A percentile compares a stretch with the other conserved stretches of the same genome.
These are phyloP conservation scores for Hypholoma fasciculare DNA, from an alignment of 768 basidiomycete genomes.

Conservation along the genomic window DNA sequence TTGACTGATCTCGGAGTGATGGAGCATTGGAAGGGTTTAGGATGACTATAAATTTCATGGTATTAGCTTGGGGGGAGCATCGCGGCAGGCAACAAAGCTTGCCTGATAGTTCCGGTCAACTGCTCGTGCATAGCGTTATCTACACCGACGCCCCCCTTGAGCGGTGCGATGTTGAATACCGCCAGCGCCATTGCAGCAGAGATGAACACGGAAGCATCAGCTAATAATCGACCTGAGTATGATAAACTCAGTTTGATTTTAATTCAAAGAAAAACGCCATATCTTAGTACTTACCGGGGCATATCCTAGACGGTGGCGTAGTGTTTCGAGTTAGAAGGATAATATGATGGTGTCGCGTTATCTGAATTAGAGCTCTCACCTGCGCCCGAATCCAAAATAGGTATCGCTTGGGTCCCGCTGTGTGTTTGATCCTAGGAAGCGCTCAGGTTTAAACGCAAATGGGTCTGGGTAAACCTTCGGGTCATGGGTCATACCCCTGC, in stretches of 20 bases:
- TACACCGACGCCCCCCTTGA: conserved; percentile 21
- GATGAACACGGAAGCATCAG: conserved; percentile 44
- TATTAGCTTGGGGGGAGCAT: neutral
- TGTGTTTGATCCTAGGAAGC: conserved; percentile 43
- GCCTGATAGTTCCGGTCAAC: conserved; percentile 49
- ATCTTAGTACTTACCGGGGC: conserved; percentile 28
- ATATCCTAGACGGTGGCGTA: conserved; percentile 22
- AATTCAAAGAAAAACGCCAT: too few relatives aligned
- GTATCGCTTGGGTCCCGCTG: conserved; percentile 44
- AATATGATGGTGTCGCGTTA: neutral
- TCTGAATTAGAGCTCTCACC: conserved; percentile 21
- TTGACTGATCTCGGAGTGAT: conserved; percentile 41
- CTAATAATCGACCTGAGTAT: conserved; percentile 33
- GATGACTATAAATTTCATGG: conserved; percentile 35
- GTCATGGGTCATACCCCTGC: conserved; percentile 44
- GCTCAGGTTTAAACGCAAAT: conserved; percentile 43
- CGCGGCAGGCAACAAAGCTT: neutral
- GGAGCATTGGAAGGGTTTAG: conserved; percentile 39
- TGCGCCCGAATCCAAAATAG: conserved; percentile 57
- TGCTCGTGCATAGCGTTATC: conserved; percentile 39
- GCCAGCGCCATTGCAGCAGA: conserved; percentile 40
- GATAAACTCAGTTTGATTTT: too few relatives aligned
- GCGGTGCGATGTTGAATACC: conserved; percentile 38
- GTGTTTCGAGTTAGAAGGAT: too few relatives aligned
- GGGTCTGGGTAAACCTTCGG: conserved; percentile 35